A percentile compares a stretch with the other conserved stretches of the same genome.
These are phyloP conservation scores for Chlamydomonas reinhardtii DNA, from an alignment of 163 green algal species.

Conservation along the genomic window DNA sequence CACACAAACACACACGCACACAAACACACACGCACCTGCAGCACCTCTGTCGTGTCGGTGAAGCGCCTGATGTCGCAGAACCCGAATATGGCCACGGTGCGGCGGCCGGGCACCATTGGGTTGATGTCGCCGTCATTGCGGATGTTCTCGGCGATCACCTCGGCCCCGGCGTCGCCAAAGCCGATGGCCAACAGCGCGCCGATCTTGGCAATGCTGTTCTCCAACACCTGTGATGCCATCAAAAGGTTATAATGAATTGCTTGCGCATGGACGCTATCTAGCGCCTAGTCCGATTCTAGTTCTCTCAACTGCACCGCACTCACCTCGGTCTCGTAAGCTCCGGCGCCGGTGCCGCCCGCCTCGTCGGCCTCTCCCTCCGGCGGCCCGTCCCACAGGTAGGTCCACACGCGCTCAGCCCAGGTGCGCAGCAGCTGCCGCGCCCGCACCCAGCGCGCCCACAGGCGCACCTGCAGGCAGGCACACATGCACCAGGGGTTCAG, in stretches of 20 bases:
- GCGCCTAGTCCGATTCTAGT: no score
- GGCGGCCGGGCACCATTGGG: constrained; percentile 93
- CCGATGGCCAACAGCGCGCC: constrained; percentile 90
- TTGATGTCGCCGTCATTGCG: constrained; percentile 92
- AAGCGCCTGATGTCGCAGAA: constrained; percentile 98
- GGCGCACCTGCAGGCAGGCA: not conserved
- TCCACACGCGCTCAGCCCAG: not conserved
- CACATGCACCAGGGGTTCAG: no score
- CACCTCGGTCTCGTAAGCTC: not conserved
- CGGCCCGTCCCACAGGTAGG: constrained; percentile 60
- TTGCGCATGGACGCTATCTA: no score
- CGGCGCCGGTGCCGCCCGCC: not conserved
- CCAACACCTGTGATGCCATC: constrained; percentile 85
- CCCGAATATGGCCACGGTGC: constrained; percentile 93
- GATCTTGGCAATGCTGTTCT: constrained; percentile 93
- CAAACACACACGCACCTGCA: constrained; percentile 73
- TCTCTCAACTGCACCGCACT: no score
- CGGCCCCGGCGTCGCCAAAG: constrained; percentile 93
- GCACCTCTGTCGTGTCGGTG: constrained; percentile 95
- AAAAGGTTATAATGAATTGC: no score
- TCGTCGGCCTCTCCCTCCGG: constrained; percentile 28
- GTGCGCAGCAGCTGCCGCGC: not conserved
- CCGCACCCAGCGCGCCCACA: constrained; percentile 3
- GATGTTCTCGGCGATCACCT: constrained; percentile 96
- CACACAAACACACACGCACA: no score